Evolutionary conservation across 2,329 filamentous ascomycete genomes (phyloP).

Genomic region (Ascochyta pisi): DNA sequence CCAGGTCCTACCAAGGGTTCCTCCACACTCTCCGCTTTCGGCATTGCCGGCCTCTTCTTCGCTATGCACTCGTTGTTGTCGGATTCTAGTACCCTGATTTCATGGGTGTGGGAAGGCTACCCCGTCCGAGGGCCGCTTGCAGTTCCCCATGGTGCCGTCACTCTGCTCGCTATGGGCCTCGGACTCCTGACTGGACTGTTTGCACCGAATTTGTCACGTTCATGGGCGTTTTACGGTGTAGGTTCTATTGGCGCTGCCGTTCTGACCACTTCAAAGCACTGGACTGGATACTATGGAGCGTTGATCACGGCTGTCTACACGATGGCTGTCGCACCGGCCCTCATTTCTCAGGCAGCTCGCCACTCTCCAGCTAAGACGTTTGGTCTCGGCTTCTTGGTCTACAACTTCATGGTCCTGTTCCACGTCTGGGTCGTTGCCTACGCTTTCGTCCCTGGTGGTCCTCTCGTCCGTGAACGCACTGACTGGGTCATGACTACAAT

Average conservation of each 20-base stretch:
- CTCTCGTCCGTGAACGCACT: constrained; percentile 89
- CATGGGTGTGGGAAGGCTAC: constrained; percentile 98
- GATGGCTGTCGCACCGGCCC: constrained; percentile 76
- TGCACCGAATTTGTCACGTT: constrained; percentile 72
- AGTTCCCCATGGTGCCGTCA: constrained; percentile 88
- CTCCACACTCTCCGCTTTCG: constrained; percentile 73
- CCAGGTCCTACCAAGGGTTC: constrained; percentile 70
- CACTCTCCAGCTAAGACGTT: constrained; percentile 82
- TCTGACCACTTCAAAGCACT: constrained; percentile 78
- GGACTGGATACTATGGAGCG: constrained; percentile 88
- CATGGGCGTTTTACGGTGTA: constrained; percentile 79
- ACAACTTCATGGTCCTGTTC: constrained; percentile 95
- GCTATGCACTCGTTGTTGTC: constrained; percentile 90
- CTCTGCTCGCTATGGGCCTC: constrained; percentile 83
- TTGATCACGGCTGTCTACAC: constrained; percentile 78
- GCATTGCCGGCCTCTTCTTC: constrained; percentile 85
- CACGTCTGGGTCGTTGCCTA: constrained; percentile 99
- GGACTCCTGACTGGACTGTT: constrained; percentile 80
- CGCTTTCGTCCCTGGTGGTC: constrained; percentile 94
- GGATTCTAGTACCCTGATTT: constrained; percentile 98
- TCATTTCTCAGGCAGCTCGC: constrained; percentile 78
- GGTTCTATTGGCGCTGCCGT: constrained; percentile 81
- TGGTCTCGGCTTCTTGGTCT: constrained; percentile 85
- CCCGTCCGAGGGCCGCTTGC: constrained; percentile 87
- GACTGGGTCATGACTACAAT: constrained; percentile 92